Base-by-base conservation (phyloP, 495 filamentous ascomycete species). In the Talaromyces borbonicus region DNA sequence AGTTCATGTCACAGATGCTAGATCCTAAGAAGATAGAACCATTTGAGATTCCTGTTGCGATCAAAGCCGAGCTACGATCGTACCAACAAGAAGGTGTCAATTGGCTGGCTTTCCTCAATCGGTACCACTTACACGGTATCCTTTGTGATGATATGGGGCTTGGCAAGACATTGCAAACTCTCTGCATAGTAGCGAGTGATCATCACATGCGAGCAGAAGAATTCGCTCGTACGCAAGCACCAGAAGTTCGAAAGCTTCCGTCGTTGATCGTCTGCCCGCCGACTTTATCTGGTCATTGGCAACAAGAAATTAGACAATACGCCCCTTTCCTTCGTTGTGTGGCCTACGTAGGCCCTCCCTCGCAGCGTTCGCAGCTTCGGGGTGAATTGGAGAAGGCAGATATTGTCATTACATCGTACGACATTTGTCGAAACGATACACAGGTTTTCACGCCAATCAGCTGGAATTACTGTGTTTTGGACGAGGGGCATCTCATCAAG, bases 141-240 rank as follows among this genome's bases (percentile, higher is more conserved):
- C 87, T 98, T 44, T 98, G 92, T 59, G 92, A 98, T 57, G 92
- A 98, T 58, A 98, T 98, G 92, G 92, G 92, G 52, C 85, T 98
- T 35, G 92, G 92, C 25, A 98, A 98, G 63, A 98, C 92, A 1
- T 71, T 98, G 16, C 92, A 98, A 62, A 98, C 92, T 0, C 77
- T 98, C 35, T 97, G 93, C 58, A 97, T 98, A 56, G 90, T 98
- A 37, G 90, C 92, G 7, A 94, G 87, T 66, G 92, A 98, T 59
- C 92, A 98, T 59, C 89, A 95, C 58, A 69, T 92, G 59, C 84
- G 92, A 36, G 87, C 84, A 5, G 86, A 96, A 56, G 88, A 96
- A 59, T 96, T 80, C 53, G 78, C 77, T 38, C 85, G 80, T 60
- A 92, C 89, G 1, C 72, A 80, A 42, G 73, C 83, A 12, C 70